Base-by-base conservation (phyloP, 768 basidiomycete genomes). In the Saitozyma podzolica region DNA sequence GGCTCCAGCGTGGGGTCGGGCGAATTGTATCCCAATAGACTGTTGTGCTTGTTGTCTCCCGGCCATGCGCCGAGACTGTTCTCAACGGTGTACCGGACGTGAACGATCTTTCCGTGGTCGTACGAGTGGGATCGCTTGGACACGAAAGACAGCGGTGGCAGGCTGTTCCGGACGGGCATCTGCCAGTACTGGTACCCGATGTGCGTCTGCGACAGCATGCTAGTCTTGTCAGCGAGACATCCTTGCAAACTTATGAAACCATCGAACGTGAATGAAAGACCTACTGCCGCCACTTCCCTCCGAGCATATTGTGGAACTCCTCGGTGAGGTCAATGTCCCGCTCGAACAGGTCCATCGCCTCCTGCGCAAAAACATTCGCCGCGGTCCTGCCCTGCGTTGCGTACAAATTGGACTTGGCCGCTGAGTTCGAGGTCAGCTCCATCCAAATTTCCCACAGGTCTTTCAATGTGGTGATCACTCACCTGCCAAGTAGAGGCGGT, bases 41-140 rank as follows among this genome's bases (percentile, higher is more conserved):
- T 89, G 62, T 88, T 83, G 77, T 83, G 50, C 39, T 56, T 49
- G 59, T 65, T 87, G 76, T 88, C 88, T 45, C 88, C 87, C 0
- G 88, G 88, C 86, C 87, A 89, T 47, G 86, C 85, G n/a, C 85
- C 87, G 1, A 81, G 73, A 16, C 83, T 85, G 9, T 85, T 84
- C 80, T 89, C 87, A 0, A 85, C 83, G 5, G 83, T 83, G 58
- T 88, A 83, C 43, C 88, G 77, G 6, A 54, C 52, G 37, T 62
- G 29, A 39, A 62, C 39, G 9, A 9, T 37, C 4, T 54, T 11
- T 8, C 55, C 60, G 6, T 84, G 20, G 86, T 17, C 42, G 37
- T 20, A 61, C 7, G 51, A 41, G 7, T 50, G n/a, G 20, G 54
- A 19, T n/a, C 39, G 19, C 16, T 47, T 63, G 11, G 65, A 53